Evolutionary conservation across 768 basidiomycete species (phyloP).

Genomic region (Tulasnella sp.): DNA sequence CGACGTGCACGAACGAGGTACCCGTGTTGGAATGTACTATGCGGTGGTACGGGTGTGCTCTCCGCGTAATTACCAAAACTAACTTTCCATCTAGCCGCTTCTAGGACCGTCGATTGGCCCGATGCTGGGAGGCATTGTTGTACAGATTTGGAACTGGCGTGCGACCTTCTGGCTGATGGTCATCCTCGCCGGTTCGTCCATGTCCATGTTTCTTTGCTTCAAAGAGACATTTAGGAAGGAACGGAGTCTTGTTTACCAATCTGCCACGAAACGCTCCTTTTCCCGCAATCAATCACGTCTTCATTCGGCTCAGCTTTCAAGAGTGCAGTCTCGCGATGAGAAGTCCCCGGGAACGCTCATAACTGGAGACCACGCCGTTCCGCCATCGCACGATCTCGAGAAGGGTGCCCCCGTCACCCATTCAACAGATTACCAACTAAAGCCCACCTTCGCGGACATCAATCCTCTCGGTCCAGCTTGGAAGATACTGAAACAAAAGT

Average conservation of each 20-base stretch:
- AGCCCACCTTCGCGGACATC: slow-evolving; percentile 54
- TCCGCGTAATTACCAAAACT: slow-evolving; percentile 31
- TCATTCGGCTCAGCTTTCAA: slow-evolving; percentile 19
- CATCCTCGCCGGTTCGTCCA: slow-evolving; percentile 44
- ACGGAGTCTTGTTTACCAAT: slow-evolving; percentile 70
- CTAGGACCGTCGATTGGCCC: slow-evolving; percentile 45
- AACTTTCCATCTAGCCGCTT: slow-evolving; percentile 17
- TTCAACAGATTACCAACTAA: slow-evolving; percentile 27
- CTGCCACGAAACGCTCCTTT: slow-evolving; percentile 37
- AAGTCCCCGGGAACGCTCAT: background rate
- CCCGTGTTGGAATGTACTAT: slow-evolving; percentile 71
- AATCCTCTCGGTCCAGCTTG: slow-evolving; percentile 59
- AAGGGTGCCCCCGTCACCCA: background rate
- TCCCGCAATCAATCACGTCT: slow-evolving; percentile 19
- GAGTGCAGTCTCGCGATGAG: slow-evolving; percentile 9
- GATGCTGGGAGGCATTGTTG: slow-evolving; percentile 56
- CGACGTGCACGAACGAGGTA: slow-evolving; percentile 61
- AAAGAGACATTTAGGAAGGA: slow-evolving; percentile 75
- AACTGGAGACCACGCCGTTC: background rate
- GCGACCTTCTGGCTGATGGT: slow-evolving; percentile 75
- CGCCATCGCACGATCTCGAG: background rate
- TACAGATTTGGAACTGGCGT: slow-evolving; percentile 62
- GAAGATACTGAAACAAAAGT: slow-evolving; percentile 43
- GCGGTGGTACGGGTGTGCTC: slow-evolving; percentile 40
- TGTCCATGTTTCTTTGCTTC: slow-evolving; percentile 53